Base-by-base conservation (phyloP, 441 rosid species). In the Lepidium campestre region DNA sequence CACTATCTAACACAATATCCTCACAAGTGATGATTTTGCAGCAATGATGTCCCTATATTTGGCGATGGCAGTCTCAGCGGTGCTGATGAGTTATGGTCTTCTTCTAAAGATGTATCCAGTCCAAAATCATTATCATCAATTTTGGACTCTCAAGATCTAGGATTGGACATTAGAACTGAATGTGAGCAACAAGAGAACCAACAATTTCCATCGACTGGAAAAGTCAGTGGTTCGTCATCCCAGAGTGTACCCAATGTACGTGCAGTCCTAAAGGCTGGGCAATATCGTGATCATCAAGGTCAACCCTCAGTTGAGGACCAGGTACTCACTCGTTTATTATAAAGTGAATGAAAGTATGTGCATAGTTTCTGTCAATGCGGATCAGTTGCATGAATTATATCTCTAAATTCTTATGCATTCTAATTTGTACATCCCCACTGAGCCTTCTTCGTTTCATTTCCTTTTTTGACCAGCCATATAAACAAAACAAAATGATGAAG, bases 11-110 rank as follows among this genome's bases (percentile, higher is more conserved):
- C 70, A 67, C 70, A 85, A 59, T 84, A 85, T 87, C 82, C 98
- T 88, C 89, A 85, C 94, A 90, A 95, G 91, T 81, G 86, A 68
- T 90, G 86, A 72, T 95, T 87, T 87, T 92, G 89, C 98, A 92
- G 99, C 82, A 83, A 85, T 75, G 98, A 88, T 78, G 90, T 85
- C 78, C 82, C 91, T 55, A 77, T 91, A 77, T 91, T 85, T 87
- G 91, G 95, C 57, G 70, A 81, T 79, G 90, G 59, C 69, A 88
- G 75, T 81, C 88, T 88, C 81, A 85, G 66, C 45, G 59, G 71
- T 67, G 78, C 85, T 73, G 91, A 88, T 76, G 96, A 83, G 77
- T 77, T 90, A 60, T 92, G 99, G 99, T 72, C 88, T 68, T 78
- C 87, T 57, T 79, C 94, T 41, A 86, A 85, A 80, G 88, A 84